A percentile compares a stretch with the other conserved stretches of the same genome.
These are phyloP conservation scores for Veloporphyrellus conicus DNA, from an alignment of 1,284 basidiomycete genomes.

Conservation along the genomic window DNA sequence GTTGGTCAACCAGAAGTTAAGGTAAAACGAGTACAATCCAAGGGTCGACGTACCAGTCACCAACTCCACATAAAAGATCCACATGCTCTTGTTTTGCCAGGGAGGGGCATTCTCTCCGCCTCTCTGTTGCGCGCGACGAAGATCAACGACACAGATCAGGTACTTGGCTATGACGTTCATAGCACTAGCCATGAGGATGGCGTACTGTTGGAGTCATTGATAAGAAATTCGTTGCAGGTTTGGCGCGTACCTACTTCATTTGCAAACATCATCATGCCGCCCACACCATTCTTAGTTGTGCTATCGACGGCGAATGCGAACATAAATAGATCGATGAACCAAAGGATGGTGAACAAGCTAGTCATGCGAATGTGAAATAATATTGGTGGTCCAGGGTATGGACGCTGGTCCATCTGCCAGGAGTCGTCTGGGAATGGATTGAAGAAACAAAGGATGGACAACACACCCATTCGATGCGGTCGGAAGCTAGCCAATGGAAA, in stretches of 20 bases:
- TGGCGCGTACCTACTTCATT: conserved; percentile 67
- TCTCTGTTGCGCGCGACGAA: conserved; percentile 67
- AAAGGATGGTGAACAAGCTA: conserved; percentile 65
- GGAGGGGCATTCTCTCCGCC: conserved; percentile 85
- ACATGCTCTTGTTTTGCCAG: conserved; percentile 99
- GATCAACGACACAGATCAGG: conserved; percentile 77
- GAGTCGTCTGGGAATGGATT: conserved; percentile 1
- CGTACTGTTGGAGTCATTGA: conserved; percentile 56
- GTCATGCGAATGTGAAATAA: conserved; percentile 85
- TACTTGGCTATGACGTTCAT: conserved; percentile 83
- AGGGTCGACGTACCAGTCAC: conserved; percentile 62
- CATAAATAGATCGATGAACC: conserved; percentile 68
- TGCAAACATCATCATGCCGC: conserved; percentile 90
- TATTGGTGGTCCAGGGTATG: conserved; percentile 77
- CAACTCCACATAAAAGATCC: conserved; percentile 91
- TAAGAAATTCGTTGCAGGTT: conserved; percentile 5
- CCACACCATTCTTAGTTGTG: conserved; percentile 75
- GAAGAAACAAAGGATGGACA: neutral
- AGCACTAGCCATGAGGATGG: conserved; percentile 81
- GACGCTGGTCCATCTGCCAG: conserved; percentile 90
- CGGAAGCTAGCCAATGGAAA: conserved; percentile 95
- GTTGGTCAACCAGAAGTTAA: conserved; percentile 1
- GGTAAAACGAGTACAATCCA: conserved; percentile 15
- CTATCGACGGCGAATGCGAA: conserved; percentile 75
- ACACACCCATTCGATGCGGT: conserved; percentile 92